phyloP scores from a whole-genome alignment of 495 filamentous ascomycete genomes.

The Penicillium odoratum region DNA sequence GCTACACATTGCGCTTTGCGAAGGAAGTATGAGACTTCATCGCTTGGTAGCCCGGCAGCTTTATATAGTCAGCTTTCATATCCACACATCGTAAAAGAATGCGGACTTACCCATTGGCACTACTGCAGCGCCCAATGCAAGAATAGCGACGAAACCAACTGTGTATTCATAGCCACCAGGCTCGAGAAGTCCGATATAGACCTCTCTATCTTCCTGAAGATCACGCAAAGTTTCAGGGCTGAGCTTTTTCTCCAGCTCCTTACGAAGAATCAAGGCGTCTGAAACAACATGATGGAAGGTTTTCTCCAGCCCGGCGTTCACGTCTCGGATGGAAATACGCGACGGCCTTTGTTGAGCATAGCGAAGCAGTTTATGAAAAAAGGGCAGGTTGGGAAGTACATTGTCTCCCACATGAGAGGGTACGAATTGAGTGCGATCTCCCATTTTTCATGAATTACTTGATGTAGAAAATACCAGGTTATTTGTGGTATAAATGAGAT shows the following conservation, averaged over 20 bases:
- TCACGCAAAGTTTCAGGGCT: slow-evolving; percentile 14
- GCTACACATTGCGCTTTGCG: slow-evolving; percentile 31
- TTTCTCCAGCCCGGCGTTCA: slow-evolving; percentile 30
- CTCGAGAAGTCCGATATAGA: slow-evolving; percentile 47
- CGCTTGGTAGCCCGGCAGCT: slow-evolving; percentile 32
- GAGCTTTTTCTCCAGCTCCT: slow-evolving; percentile 14
- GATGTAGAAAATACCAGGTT: too few relatives aligned
- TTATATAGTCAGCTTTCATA: not conserved
- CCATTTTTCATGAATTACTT: slow-evolving; percentile 10
- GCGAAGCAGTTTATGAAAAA: slow-evolving; percentile 32
- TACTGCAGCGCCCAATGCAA: slow-evolving; percentile 45
- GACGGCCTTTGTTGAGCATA: slow-evolving; percentile 26
- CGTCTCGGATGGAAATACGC: slow-evolving; percentile 25
- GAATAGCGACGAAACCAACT: slow-evolving; percentile 44
- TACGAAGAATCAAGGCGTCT: slow-evolving; percentile 23
- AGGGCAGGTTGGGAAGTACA: slow-evolving; percentile 26
- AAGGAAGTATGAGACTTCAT: slow-evolving; percentile 48
- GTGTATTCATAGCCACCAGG: slow-evolving; percentile 51
- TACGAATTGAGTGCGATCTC: slow-evolving; percentile 26
- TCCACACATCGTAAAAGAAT: not conserved
- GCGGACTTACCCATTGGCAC: slow-evolving; percentile 30
- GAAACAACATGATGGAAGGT: slow-evolving; percentile 28
- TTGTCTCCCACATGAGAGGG: slow-evolving; percentile 27
- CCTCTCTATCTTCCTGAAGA: slow-evolving; percentile 36
- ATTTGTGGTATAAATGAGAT: not conserved